Conservation (phyloP, 345 rosid genomes). For the Acer negundo region DNA sequence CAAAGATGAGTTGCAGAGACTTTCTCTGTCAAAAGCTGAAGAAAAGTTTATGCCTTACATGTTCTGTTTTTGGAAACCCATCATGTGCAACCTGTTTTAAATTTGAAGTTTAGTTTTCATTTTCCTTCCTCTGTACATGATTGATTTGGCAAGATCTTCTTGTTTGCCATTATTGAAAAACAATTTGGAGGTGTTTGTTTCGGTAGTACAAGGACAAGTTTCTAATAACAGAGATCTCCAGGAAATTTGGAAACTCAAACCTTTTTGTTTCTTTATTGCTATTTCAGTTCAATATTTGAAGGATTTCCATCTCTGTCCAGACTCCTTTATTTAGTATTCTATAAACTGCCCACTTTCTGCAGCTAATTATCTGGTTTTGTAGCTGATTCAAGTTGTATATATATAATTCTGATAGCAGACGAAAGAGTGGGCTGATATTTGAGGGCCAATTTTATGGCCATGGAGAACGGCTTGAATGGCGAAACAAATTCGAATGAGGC, state of each 20-base stretch:
- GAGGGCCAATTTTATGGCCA: constrained; percentile 37
- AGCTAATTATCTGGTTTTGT: neutral
- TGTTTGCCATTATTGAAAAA: neutral
- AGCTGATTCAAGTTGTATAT: neutral
- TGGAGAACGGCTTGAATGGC: constrained; percentile 26
- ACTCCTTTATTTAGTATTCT: no score
- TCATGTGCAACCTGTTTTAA: neutral
- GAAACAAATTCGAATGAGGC: constrained; percentile 32
- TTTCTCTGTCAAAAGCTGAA: neutral
- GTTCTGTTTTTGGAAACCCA: no score
- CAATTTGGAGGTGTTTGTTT: neutral
- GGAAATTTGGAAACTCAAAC: no score
- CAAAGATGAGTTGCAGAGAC: neutral
- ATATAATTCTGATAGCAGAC: neutral
- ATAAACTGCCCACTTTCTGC: neutral
- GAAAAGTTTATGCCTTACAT: neutral
- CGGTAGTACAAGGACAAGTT: neutral
- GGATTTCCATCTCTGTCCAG: no score
- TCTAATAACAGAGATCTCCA: neutral
- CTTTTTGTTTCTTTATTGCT: no score
- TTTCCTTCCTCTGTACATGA: neutral
- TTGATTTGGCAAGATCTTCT: neutral
- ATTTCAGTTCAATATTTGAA: no score
- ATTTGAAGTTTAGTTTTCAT: neutral
- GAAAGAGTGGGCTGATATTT: neutral